Evolutionary conservation across 2,329 filamentous ascomycete species (phyloP).

Genomic region (Aspergillus aculeatus): DNA sequence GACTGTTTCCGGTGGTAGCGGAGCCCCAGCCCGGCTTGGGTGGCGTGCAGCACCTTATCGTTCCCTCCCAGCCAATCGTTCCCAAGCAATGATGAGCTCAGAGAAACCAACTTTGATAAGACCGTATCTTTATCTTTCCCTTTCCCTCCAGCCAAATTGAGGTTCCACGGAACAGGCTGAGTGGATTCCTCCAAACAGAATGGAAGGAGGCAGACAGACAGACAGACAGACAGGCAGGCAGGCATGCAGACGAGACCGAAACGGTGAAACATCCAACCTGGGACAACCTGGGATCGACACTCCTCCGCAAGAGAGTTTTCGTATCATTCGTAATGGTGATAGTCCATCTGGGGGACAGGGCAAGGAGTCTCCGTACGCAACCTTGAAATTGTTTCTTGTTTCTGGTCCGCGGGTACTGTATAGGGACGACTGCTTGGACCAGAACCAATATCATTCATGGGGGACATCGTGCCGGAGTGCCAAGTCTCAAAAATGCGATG

Average conservation of each 20-base stretch:
- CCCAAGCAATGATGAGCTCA: conserved; percentile 16
- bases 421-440: too few relatives aligned
- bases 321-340: too few relatives aligned
- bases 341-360: too few relatives aligned
- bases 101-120: conserved; percentile 19
- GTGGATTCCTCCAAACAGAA: background rate
- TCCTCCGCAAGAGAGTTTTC: background rate
- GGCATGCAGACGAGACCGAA: background rate
- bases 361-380: too few relatives aligned
- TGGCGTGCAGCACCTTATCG: conserved; percentile 22
- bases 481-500: background rate
- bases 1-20: conserved; percentile 4
- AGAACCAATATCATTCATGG: too few relatives aligned
- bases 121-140: background rate
- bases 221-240: background rate
- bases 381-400: too few relatives aligned
- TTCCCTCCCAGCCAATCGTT: conserved; percentile 19
- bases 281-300: background rate
- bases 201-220: background rate
- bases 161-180: background rate
- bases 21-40: conserved; percentile 11
- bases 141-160: too few relatives aligned
- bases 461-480: background rate
- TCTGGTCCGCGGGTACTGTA: too few relatives aligned
- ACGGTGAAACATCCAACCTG: background rate